Evolutionary conservation across 129 eudicot species (phyloP).

Genomic region (Sambucus nigra): DNA sequence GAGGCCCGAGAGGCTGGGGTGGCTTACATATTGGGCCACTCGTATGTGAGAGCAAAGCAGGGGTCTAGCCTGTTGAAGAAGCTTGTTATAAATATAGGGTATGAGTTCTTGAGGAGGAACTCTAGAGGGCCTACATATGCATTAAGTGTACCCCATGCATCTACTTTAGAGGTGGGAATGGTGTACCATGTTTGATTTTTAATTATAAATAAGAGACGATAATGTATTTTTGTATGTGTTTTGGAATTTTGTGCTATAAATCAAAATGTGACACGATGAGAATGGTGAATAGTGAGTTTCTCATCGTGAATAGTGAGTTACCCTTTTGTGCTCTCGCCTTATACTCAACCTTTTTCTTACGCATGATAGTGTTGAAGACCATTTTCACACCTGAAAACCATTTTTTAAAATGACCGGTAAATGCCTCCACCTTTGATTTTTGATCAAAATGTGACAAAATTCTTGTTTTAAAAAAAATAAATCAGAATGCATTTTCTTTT

Average conservation of each 20-base stretch:
- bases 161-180: slow-evolving; percentile 94
- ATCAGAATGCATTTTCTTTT: too few relatives aligned
- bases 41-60: slow-evolving; percentile 67
- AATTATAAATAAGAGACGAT: neutral
- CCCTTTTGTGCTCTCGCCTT: too few relatives aligned
- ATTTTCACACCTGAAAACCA: too few relatives aligned
- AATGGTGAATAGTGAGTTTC: too few relatives aligned
- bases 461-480: too few relatives aligned
- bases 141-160: slow-evolving; percentile 69
- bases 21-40: slow-evolving; percentile 78
- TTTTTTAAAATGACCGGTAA: too few relatives aligned
- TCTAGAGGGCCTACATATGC: slow-evolving; percentile 45
- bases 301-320: too few relatives aligned
- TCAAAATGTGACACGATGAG: neutral
- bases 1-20: slow-evolving; percentile 91
- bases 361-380: too few relatives aligned
- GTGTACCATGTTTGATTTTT: slow-evolving; percentile 52
- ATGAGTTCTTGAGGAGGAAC: slow-evolving; percentile 77
- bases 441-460: too few relatives aligned
- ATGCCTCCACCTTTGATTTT: too few relatives aligned
- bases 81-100: slow-evolving; percentile 56
- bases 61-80: slow-evolving; percentile 64
- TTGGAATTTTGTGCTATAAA: neutral
- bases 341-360: too few relatives aligned
- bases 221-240: slow-evolving; percentile 12